Conservation (phyloP, 164 flowering plant species). For the Berberis thunbergii region DNA sequence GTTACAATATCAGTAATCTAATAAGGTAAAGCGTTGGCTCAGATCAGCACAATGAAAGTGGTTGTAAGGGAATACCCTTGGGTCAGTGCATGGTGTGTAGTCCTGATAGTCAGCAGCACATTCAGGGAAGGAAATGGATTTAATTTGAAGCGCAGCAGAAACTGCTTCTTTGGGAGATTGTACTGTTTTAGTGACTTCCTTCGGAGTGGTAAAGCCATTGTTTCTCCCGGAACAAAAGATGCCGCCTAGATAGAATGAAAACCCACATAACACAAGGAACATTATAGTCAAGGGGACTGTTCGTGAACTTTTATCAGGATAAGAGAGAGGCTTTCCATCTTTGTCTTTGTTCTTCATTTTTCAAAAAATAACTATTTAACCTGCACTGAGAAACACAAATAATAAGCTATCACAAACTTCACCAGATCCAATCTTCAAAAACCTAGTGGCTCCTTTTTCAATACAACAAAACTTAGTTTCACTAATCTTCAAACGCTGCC, state of each 20-base stretch:
- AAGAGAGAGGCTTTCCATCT: constrained; percentile 53
- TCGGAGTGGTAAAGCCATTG: constrained; percentile 10
- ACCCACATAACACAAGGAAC: constrained; percentile 71
- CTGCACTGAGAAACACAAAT: constrained; percentile 11
- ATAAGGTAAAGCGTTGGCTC: neutral
- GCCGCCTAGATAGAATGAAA: constrained; percentile 93
- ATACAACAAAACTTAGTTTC: too few species aligned
- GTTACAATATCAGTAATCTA: neutral
- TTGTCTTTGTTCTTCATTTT: constrained; percentile 83
- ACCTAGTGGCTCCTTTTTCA: neutral
- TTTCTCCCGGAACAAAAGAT: constrained; percentile 62
- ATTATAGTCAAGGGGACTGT: constrained; percentile 49
- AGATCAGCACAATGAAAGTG: constrained; percentile 1
- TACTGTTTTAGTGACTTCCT: constrained; percentile 19
- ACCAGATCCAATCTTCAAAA: neutral
- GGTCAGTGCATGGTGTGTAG: constrained; percentile 99
- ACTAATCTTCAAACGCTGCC: too few species aligned
- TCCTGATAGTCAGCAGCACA: constrained; percentile 76
- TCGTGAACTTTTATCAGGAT: constrained; percentile 49
- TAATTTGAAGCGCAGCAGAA: constrained; percentile 41
- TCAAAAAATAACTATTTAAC: constrained; percentile 4
- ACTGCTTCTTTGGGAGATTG: constrained; percentile 28
- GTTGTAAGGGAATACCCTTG: constrained; percentile 41
- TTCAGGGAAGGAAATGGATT: constrained; percentile 48
- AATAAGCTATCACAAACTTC: neutral